Percentiles rank a stretch among this genome's conserved stretches.
Conservation (phyloP, 2,329 filamentous ascomycete genomes). For the Xylariaceae sp. region DNA sequence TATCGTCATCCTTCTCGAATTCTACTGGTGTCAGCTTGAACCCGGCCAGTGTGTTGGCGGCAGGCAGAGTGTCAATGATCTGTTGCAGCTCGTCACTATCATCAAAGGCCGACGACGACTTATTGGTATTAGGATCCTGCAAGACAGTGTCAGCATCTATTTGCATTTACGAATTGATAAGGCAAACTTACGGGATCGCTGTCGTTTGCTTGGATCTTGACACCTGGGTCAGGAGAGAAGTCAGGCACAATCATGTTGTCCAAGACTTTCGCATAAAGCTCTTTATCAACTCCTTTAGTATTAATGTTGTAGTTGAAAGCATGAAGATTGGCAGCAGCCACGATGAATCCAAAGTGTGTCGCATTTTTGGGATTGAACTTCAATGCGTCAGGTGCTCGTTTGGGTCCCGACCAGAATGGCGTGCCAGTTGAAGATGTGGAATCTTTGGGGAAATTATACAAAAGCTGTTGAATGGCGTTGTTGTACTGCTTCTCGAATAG, state of each 20-base stretch:
- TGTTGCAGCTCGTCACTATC: constrained; percentile 74
- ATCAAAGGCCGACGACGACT: constrained; percentile 62
- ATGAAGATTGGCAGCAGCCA: constrained; percentile 86
- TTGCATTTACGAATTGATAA: not conserved
- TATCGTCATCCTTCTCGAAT: constrained; percentile 98
- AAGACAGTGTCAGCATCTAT: constrained; percentile 4
- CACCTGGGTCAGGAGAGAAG: constrained; percentile 82
- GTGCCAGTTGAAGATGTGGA: constrained; percentile 83
- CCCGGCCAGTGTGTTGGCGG: constrained; percentile 75
- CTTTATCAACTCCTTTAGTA: constrained; percentile 67
- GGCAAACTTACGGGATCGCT: constrained; percentile 69
- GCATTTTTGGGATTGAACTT: constrained; percentile 83
- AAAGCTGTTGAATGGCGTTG: constrained; percentile 90
- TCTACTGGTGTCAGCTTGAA: constrained; percentile 91
- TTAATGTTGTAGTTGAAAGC: constrained; percentile 98
- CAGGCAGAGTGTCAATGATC: constrained; percentile 70
- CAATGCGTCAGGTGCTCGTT: constrained; percentile 88
- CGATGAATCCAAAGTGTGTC: constrained; percentile 84
- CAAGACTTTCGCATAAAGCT: constrained; percentile 74
- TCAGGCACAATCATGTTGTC: constrained; percentile 95
- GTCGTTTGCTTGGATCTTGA: constrained; percentile 96
- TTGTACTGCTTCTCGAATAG: constrained; percentile 97
- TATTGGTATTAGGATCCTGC: constrained; percentile 79
- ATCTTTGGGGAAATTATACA: constrained; percentile 97
- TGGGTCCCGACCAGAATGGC: constrained; percentile 96